These are phyloP conservation scores for Mucor velutinosus DNA, from an alignment of 371 early-diverging fungal genomes.

Conservation along the genomic window DNA sequence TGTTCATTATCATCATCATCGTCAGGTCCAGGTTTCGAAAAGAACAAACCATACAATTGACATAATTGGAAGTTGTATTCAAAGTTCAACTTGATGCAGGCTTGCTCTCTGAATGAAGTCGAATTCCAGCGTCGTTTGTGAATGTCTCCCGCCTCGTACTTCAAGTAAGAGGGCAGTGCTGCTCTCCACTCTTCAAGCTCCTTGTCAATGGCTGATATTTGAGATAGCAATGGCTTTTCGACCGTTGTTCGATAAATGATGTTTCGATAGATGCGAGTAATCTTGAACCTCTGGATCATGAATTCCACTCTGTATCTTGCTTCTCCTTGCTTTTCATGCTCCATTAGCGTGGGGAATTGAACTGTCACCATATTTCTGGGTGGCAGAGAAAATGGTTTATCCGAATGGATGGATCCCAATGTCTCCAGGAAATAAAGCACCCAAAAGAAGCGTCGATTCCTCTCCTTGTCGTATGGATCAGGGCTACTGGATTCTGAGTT, in stretches of 20 bases:
- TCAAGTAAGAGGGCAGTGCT: conserved; percentile 37
- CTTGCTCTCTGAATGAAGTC: conserved; percentile 46
- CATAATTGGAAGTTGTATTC: conserved; percentile 54
- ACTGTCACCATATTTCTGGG: conserved; percentile 30
- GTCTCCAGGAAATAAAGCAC: conserved; percentile 48
- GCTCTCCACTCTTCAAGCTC: conserved; percentile 44
- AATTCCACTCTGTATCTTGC: conserved; percentile 42
- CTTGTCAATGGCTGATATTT: conserved; percentile 43
- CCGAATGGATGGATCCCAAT: conserved; percentile 43
- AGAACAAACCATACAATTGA: conserved; percentile 45
- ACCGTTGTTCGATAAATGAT: conserved; percentile 35
- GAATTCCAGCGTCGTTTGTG: conserved; percentile 31
- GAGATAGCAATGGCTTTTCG: conserved; percentile 39
- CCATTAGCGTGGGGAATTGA: conserved; percentile 25
- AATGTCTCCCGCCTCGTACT: conserved; percentile 27
- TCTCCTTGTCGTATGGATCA: conserved; percentile 23
- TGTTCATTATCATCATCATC: neutral
- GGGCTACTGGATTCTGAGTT: conserved; percentile 29
- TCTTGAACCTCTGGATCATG: conserved; percentile 42
- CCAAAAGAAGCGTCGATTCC: conserved; percentile 39
- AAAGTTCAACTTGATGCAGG: conserved; percentile 50
- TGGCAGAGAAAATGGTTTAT: conserved; percentile 45
- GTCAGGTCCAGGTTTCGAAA: conserved; percentile 15
- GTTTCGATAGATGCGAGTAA: conserved; percentile 43
- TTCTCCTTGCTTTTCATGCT: conserved; percentile 32